Percentiles rank a stretch among this genome's conserved stretches.
Evolutionary conservation across 2,329 filamentous ascomycete genomes (phyloP).

Genomic region (Trichoderma sp.): DNA sequence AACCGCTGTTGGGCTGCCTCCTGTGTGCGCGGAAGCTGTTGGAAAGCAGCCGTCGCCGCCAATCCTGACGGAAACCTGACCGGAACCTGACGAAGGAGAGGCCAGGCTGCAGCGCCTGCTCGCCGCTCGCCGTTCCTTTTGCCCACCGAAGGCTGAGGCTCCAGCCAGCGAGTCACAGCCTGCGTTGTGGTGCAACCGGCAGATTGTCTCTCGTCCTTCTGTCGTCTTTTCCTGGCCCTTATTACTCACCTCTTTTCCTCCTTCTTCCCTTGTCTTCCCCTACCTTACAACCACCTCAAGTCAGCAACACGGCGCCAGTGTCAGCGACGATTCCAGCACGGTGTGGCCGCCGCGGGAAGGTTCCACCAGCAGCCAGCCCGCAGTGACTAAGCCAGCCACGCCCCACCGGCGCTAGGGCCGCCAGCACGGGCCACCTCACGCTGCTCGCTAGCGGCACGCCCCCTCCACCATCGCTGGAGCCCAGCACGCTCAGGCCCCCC

Average conservation of each 20-base stretch:
- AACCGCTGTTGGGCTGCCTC: constrained; percentile 26
- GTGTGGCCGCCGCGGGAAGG: constrained; percentile 32
- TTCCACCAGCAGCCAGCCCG: constrained; percentile 20
- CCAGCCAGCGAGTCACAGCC: too few species aligned
- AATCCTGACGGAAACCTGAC: too few species aligned
- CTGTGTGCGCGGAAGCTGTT: constrained; percentile 15
- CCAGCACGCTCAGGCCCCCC: constrained; percentile 21
- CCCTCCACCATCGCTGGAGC: constrained; percentile 14
- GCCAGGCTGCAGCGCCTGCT: background rate
- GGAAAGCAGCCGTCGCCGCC: background rate
- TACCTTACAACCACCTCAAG: background rate
- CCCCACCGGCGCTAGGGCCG: background rate
- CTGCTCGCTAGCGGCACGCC: constrained; percentile 15
- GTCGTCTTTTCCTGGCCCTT: too few species aligned
- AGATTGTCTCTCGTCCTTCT: too few species aligned
- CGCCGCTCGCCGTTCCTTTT: too few species aligned
- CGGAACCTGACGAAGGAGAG: too few species aligned
- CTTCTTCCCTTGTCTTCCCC: too few species aligned
- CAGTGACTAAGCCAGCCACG: constrained; percentile 27
- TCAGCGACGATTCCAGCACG: constrained; percentile 29
- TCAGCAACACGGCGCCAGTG: constrained; percentile 28
- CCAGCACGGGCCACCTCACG: background rate
- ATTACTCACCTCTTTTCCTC: too few species aligned
- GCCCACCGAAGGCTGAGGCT: too few species aligned
- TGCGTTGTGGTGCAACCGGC: background rate